phyloP scores from a whole-genome alignment of 345 rosid genomes.

The Heritiera littoralis region DNA sequence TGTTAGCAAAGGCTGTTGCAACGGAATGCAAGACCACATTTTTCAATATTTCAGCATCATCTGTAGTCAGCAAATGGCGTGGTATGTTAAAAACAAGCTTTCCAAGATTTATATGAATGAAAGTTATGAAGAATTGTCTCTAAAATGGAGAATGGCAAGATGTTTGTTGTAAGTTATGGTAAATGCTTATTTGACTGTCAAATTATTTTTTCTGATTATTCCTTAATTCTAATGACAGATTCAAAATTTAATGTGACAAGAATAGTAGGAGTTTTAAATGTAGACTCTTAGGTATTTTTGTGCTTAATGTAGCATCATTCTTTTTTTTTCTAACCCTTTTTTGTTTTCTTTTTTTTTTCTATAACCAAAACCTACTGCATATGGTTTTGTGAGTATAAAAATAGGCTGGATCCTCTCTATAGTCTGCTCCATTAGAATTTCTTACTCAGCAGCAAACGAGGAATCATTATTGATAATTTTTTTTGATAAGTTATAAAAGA shows the following conservation, averaged over 20 bases:
- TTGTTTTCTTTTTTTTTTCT: too few species aligned
- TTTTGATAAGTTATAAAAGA: neutral
- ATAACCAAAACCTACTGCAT: neutral
- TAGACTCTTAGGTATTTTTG: neutral
- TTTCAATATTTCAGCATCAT: slow-evolving; percentile 97
- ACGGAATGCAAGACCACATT: slow-evolving; percentile 98
- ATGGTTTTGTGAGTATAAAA: neutral
- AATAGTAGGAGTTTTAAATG: neutral
- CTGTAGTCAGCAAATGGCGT: slow-evolving; percentile 99
- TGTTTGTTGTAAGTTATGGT: neutral
- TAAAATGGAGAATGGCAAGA: neutral
- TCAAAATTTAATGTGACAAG: neutral
- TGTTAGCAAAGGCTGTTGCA: slow-evolving; percentile 99
- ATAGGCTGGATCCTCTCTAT: neutral
- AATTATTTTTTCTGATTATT: neutral
- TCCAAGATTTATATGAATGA: slow-evolving; percentile 2
- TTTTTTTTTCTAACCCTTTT: neutral
- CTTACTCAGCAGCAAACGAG: neutral
- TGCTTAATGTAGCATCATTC: neutral
- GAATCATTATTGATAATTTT: neutral
- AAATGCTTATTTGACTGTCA: slow-evolving; percentile 2
- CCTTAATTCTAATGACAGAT: neutral
- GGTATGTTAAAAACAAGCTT: slow-evolving; percentile 43
- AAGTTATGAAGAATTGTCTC: neutral
- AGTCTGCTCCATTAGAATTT: neutral